A percentile compares a stretch with the other conserved stretches of the same genome.
Evolutionary conservation across 202 grass and related monocot genomes (phyloP).

Genomic region (Dendrocalamus latiflorus): DNA sequence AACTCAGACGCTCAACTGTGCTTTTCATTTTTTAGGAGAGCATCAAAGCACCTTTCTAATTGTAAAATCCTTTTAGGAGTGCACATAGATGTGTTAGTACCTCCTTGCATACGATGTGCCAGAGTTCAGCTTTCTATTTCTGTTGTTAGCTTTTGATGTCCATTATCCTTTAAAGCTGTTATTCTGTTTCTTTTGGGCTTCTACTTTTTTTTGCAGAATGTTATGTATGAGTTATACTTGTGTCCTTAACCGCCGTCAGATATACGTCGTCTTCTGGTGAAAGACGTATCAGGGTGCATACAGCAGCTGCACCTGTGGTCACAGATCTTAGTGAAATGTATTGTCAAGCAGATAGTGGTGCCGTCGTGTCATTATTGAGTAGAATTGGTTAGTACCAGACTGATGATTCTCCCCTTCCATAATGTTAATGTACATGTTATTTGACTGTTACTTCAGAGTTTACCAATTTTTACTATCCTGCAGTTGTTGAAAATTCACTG

Average conservation of each 20-base stretch:
- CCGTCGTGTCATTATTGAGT: slow-evolving; percentile 68
- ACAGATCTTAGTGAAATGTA: slow-evolving; percentile 98
- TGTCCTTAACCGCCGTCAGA: slow-evolving; percentile 61
- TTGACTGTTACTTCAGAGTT: slow-evolving; percentile 11
- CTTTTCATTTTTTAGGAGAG: background rate
- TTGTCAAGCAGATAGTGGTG: slow-evolving; percentile 87
- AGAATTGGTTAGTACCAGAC: slow-evolving; percentile 63
- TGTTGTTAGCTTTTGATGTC: background rate
- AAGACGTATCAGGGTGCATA: slow-evolving; percentile 95
- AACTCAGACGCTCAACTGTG: background rate
- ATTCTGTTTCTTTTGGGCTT: background rate
- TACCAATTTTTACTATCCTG: slow-evolving; percentile 24
- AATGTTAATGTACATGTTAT: slow-evolving; percentile 5
- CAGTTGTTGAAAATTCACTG: slow-evolving; percentile 90
- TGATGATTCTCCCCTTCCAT: background rate
- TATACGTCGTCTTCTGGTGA: slow-evolving; percentile 96
- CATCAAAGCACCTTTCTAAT: background rate
- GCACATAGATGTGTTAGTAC: background rate
- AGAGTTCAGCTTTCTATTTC: background rate
- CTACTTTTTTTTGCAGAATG: slow-evolving; percentile 1
- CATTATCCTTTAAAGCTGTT: background rate
- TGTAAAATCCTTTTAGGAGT: background rate
- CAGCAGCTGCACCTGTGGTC: slow-evolving; percentile 87
- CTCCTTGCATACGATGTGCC: background rate
- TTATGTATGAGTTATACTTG: slow-evolving; percentile 19